Percentiles rank a stretch among this genome's conserved stretches.
Evolutionary conservation across 257 asterid genomes (phyloP).

Genomic region (Capsicum chinense): DNA sequence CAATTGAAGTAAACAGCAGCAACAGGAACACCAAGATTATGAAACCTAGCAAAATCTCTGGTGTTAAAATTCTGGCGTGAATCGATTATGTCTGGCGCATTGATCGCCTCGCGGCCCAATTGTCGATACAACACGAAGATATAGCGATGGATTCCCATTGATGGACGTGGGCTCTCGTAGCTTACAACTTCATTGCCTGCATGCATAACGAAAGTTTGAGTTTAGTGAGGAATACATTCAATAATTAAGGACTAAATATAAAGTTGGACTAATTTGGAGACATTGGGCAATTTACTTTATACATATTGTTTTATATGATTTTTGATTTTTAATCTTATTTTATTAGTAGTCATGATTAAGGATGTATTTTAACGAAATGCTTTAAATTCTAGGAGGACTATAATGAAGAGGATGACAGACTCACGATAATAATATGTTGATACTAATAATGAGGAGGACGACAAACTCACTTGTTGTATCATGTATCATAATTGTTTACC

Average conservation of each 20-base stretch:
- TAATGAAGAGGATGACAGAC: too few species aligned
- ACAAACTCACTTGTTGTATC: too few species aligned
- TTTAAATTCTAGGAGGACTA: too few species aligned
- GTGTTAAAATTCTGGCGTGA: constrained; percentile 15
- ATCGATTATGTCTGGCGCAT: not conserved
- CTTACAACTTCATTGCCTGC: constrained; percentile 46
- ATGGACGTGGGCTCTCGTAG: constrained; percentile 53
- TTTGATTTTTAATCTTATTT: too few species aligned
- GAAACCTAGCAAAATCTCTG: constrained; percentile 29
- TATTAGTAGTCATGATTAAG: too few species aligned
- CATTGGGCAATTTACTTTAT: not conserved
- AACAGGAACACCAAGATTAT: constrained; percentile 47
- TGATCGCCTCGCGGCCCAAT: not conserved
- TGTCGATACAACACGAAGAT: constrained; percentile 24
- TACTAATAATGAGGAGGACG: too few species aligned
- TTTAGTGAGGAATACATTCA: not conserved
- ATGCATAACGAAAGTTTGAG: not conserved
- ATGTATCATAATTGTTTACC: too few species aligned
- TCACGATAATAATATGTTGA: too few species aligned
- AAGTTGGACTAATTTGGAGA: not conserved
- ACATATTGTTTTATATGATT: too few species aligned
- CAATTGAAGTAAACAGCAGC: constrained; percentile 50
- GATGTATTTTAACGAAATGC: too few species aligned
- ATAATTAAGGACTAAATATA: too few species aligned
- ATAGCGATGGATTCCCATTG: constrained; percentile 50